phyloP scores from a whole-genome alignment of 192 early-diverging fungal species.

The Podila horticola region DNA sequence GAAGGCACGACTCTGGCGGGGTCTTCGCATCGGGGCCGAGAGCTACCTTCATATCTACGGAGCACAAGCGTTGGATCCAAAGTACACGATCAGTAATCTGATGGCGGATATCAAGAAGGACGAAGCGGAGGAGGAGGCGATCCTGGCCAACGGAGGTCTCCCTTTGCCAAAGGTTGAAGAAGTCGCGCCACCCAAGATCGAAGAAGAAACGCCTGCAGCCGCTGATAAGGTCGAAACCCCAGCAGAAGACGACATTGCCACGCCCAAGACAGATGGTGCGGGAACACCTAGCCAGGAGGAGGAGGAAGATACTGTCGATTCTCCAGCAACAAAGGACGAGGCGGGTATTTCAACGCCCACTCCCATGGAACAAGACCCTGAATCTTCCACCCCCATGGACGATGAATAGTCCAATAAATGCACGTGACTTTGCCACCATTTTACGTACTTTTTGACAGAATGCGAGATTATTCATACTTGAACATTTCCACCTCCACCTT shows the following conservation, averaged over 20 bases:
- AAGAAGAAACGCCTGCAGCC: too few relatives aligned
- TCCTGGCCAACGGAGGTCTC: slow-evolving; percentile 1
- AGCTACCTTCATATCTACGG: slow-evolving; percentile 60
- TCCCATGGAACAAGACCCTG: too few relatives aligned
- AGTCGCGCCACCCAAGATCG: too few relatives aligned
- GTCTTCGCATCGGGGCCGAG: slow-evolving; percentile 54
- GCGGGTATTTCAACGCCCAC: neutral
- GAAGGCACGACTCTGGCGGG: slow-evolving; percentile 54
- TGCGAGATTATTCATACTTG: too few relatives aligned
- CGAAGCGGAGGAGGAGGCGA: neutral
- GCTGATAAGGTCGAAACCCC: too few relatives aligned
- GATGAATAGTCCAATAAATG: neutral
- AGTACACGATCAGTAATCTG: slow-evolving; percentile 31
- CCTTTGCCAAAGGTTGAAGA: neutral
- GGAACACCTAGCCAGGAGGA: neutral
- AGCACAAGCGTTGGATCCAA: slow-evolving; percentile 14
- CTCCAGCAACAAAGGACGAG: neutral
- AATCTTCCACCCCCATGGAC: neutral
- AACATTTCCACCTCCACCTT: neutral
- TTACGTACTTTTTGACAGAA: too few relatives aligned
- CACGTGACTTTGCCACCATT: too few relatives aligned
- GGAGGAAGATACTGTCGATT: neutral
- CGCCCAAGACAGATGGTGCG: too few relatives aligned
- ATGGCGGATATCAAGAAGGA: slow-evolving; percentile 21
- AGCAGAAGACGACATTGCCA: too few relatives aligned